Evolutionary conservation across 148 eudicot species (phyloP), one percentile per base, ranked within the genome.

Genomic region (Silene uniflora): DNA sequence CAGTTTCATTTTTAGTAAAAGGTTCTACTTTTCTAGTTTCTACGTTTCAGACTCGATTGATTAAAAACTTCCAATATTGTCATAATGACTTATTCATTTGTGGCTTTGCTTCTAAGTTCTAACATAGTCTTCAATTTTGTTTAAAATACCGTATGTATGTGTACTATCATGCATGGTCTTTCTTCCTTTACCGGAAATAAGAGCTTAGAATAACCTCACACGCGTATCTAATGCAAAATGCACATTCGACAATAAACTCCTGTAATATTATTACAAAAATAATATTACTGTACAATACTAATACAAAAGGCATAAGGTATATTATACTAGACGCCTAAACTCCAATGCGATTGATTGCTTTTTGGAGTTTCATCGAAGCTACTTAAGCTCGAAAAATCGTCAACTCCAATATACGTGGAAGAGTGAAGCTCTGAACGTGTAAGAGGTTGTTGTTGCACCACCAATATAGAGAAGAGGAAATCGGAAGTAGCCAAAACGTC

Each of bases 401-500:
- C 83, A 13, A 42, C 73, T 65, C 21, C 77, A 67, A 24, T 46
- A 19, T 22, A 44, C 27, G 24, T 59, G 1, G 80, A 76, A 10
- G 62, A 56, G 49, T 64, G 58, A 21, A 60, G 22, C 32, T 39
- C 70, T 60, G 68, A 67, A 54, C 71, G 2, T 29, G 21, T 18
- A 52, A 55, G 25, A 10, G 83, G 83, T 16, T 76, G 81, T 70
- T 80, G 83, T 16, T 80, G 86, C 59, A 83, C 81, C 3, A 83
- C 86, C 71, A 83, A 74, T 5, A 83, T 60, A 1, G 83, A 67
- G 23, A 64, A 80, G 3, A 35, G 39, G n/a, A 81, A 80, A 69
- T 83, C 83, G 0, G 78, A 77, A 42, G 78, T 63, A 5, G 78
- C 72, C 29, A 85, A 74, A 62, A 83, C 62, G 17, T 79, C 85